phyloP scores from a whole-genome alignment of 345 rosid species.

The Fremontodendron californicum region DNA sequence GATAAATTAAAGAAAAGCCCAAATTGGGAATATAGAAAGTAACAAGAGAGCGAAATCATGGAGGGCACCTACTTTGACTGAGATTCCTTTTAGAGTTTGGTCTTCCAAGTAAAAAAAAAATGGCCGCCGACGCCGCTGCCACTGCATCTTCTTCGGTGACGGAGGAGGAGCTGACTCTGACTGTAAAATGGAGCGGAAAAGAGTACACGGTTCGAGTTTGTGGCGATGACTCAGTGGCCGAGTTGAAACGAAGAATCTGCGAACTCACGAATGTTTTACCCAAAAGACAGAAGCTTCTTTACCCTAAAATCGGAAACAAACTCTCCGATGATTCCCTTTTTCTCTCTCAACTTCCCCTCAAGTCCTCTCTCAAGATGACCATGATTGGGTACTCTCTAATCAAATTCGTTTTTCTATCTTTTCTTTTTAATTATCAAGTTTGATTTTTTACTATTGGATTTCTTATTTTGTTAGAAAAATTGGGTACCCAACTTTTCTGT shows the following conservation, averaged over 20 bases:
- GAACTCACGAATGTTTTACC: constrained; percentile 78
- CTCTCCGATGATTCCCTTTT: constrained; percentile 72
- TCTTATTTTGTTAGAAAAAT: neutral
- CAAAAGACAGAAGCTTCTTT: constrained; percentile 92
- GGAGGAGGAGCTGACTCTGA: constrained; percentile 78
- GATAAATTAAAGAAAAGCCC: neutral
- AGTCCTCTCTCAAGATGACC: constrained; percentile 86
- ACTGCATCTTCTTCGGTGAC: constrained; percentile 34
- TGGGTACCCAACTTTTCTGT: neutral
- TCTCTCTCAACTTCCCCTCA: constrained; percentile 74
- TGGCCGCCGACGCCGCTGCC: constrained; percentile 24
- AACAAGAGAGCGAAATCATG: neutral
- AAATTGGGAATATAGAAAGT: neutral
- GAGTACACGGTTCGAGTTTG: constrained; percentile 84
- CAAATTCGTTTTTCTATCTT: neutral
- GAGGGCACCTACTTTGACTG: neutral
- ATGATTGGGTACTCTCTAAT: constrained; percentile 67
- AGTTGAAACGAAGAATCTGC: constrained; percentile 88
- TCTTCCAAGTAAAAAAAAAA: neutral
- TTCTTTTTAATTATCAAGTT: neutral
- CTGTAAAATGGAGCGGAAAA: constrained; percentile 88
- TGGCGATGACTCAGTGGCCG: constrained; percentile 85
- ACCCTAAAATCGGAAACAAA: constrained; percentile 81
- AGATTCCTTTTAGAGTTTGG: neutral
- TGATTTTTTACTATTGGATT: neutral